Conservation (phyloP, 306 rosid species). For the Luffa aegyptiaca region DNA sequence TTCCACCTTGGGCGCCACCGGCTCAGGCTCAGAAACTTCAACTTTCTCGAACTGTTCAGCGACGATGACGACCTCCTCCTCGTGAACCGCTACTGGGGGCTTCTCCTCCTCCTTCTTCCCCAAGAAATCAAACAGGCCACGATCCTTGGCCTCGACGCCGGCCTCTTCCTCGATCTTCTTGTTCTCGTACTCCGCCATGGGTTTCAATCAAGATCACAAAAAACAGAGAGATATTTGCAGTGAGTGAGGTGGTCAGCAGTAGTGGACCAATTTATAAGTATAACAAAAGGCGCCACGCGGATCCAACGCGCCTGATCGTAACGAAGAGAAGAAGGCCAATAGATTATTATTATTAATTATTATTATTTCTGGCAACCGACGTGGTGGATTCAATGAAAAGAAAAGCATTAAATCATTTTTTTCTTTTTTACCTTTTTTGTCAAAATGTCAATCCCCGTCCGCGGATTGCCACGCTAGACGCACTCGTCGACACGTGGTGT, state of each 20-base stretch:
- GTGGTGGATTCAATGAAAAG: not conserved
- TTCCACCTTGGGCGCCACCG: not conserved
- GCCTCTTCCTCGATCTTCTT: constrained; percentile 32
- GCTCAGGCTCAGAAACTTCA: constrained; percentile 7
- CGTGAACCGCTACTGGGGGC: not conserved
- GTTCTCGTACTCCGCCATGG: constrained; percentile 61
- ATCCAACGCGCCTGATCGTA: not conserved
- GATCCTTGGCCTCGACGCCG: constrained; percentile 42
- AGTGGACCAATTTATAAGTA: not conserved
- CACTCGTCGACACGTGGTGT: not conserved
- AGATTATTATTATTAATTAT: not conserved
- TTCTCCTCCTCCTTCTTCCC: constrained; percentile 40
- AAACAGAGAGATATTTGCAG: not conserved
- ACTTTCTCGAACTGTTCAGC: constrained; percentile 15
- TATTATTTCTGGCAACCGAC: not conserved
- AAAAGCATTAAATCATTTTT: not conserved
- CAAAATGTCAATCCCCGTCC: not conserved
- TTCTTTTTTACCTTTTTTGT: not conserved
- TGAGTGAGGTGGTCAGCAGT: not conserved
- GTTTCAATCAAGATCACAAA: not conserved
- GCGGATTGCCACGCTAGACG: not conserved
- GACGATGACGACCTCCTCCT: constrained; percentile 17
- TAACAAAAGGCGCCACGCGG: not conserved
- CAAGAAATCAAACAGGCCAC: constrained; percentile 57
- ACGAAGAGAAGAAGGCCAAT: not conserved